Base-by-base conservation (phyloP, 495 filamentous ascomycete species). In the Penicillium malachiteum region DNA sequence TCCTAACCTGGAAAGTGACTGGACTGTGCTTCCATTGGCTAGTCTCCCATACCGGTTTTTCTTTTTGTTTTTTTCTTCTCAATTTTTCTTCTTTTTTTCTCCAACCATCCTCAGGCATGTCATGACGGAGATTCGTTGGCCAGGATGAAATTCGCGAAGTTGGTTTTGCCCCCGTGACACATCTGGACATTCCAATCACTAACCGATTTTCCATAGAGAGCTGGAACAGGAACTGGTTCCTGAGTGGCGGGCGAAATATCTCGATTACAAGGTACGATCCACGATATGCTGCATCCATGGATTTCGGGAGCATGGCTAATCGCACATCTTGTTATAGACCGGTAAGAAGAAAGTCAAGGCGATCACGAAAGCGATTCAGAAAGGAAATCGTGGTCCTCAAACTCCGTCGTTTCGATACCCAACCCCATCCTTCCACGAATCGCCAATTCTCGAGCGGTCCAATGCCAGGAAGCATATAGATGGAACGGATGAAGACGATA, bases 331-430 rank as follows among this genome's bases (percentile, higher is more conserved):
- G 31, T 13, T 46, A 12, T 34, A 86, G 82, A 57, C 58, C n/a
- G 92, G 89, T 31, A 96, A 96, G 71, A 96, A 96, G 74, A 87
- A 90, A 68, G 77, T 96, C 69, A 96, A 94, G 69, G 83, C 84
- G 32, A 81, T 95, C 47, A 69, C 81, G n/a, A 81, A 85, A 37
- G 90, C 91, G 57, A 74, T 90, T 8, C 80, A 81, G 52, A 81
- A 69, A 55, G 67, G 78, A 59, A 75, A 81, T 50, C 81, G 84
- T 44, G 86, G 82, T 35, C 85, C 80, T 42, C 76, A 70, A 13
- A 82, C 81, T 1, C 84, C 78, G 9, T 56, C 57, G 2, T 49
- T 64, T 48, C 62, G 62, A 49, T 34, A 68, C 57, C 51, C 63
- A 47, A 40, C 56, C 1, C 50, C 11, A 17, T 12, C 50, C 11